A percentile compares a stretch with the other conserved stretches of the same genome.
Conservation (phyloP, 2,329 filamentous ascomycete genomes). For the Epichloe glyceriae region DNA sequence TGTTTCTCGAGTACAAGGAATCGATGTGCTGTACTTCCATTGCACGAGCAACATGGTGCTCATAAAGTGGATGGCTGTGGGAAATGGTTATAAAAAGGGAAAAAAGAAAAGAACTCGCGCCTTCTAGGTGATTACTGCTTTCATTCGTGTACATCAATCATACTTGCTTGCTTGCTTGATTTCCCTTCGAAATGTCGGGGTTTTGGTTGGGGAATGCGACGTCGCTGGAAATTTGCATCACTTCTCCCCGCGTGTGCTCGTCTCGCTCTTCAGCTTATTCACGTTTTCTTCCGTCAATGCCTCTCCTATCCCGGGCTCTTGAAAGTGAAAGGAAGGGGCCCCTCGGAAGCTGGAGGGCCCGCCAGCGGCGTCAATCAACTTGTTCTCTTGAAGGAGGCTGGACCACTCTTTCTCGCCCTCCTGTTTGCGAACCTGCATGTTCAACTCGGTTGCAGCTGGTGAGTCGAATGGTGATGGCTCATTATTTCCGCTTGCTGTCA, state of each 20-base stretch:
- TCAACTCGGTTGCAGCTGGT: conserved; percentile 17
- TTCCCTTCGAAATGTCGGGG: too few species aligned
- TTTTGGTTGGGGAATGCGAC: too few species aligned
- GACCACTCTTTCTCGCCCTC: conserved; percentile 28
- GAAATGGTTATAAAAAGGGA: too few species aligned
- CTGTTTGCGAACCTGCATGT: conserved; percentile 20
- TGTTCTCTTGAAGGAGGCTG: conserved; percentile 32
- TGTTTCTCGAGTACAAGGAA: too few species aligned
- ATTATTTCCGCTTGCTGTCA: conserved; percentile 22
- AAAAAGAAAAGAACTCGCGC: too few species aligned
- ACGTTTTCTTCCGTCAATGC: conserved; percentile 42
- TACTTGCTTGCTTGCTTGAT: too few species aligned
- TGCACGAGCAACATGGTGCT: too few species aligned
- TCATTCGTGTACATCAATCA: too few species aligned
- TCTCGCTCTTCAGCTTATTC: conserved; percentile 30
- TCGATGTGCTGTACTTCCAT: too few species aligned
- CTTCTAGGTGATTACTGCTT: too few species aligned
- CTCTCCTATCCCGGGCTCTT: conserved; percentile 25
- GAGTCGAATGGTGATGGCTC: conserved; percentile 31
- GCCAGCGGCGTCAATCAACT: conserved; percentile 33
- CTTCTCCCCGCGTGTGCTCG: background rate
- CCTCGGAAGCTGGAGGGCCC: conserved; percentile 20
- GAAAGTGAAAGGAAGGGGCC: conserved; percentile 21
- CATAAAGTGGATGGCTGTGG: too few species aligned
- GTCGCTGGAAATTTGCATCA: background rate